phyloP scores from a whole-genome alignment of 2,329 filamentous ascomycete genomes.

The Alternaria novae-zelandiae region DNA sequence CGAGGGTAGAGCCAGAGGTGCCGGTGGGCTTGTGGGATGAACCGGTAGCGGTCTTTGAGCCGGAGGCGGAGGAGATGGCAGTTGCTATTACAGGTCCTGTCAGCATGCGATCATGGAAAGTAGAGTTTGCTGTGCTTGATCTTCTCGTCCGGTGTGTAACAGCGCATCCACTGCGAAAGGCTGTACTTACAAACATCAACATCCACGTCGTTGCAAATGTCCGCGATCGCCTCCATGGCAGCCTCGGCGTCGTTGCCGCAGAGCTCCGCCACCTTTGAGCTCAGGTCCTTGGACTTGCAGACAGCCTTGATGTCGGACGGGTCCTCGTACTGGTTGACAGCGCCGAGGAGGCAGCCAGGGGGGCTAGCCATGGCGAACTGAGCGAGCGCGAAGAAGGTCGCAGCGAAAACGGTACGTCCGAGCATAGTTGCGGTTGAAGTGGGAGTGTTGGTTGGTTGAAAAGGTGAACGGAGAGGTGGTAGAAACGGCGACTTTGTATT shows the following conservation, averaged over 20 bases:
- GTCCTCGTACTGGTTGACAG: slow-evolving; percentile 37
- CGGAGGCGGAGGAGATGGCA: slow-evolving; percentile 26
- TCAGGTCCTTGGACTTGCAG: slow-evolving; percentile 37
- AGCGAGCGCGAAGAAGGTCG: slow-evolving; percentile 34
- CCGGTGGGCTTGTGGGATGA: slow-evolving; percentile 17
- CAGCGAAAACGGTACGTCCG: slow-evolving; percentile 34
- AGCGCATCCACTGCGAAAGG: not conserved
- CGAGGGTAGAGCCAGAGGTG: slow-evolving; percentile 1
- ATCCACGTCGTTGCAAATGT: slow-evolving; percentile 34
- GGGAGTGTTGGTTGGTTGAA: not conserved
- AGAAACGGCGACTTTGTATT: slow-evolving; percentile 12
- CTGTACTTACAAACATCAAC: slow-evolving; percentile 39
- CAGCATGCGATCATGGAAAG: not conserved
- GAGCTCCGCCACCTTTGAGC: slow-evolving; percentile 28
- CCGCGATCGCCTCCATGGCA: slow-evolving; percentile 35
- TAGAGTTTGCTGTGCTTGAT: not conserved
- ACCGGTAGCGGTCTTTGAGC: slow-evolving; percentile 20
- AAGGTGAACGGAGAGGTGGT: not conserved
- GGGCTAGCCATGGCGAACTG: slow-evolving; percentile 29
- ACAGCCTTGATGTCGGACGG: slow-evolving; percentile 33
- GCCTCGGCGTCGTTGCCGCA: slow-evolving; percentile 31
- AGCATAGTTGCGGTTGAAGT: slow-evolving; percentile 30
- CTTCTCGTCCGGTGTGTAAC: not conserved
- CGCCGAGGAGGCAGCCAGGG: slow-evolving; percentile 40
- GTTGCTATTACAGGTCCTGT: slow-evolving; percentile 14